Conservation (phyloP, 2,329 filamentous ascomycete species). For the Penicillium sp. region DNA sequence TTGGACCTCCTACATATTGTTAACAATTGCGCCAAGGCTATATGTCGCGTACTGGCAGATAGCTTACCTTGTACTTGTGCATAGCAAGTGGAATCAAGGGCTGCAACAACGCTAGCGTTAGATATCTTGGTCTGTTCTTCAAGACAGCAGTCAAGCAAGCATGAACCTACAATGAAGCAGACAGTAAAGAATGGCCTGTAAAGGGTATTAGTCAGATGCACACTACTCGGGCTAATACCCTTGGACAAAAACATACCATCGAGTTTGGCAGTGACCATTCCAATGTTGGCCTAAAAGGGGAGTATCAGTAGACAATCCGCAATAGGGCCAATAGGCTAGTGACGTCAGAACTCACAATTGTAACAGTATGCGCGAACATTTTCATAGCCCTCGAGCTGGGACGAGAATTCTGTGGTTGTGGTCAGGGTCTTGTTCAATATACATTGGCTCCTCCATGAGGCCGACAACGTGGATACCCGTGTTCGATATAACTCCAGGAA, state of each 20-base stretch:
- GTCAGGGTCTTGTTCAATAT: constrained; percentile 15
- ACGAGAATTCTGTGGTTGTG: constrained; percentile 42
- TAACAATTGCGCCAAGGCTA: not conserved
- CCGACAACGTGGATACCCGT: constrained; percentile 3
- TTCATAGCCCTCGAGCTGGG: constrained; percentile 47
- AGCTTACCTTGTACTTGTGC: constrained; percentile 42
- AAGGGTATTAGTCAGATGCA: constrained; percentile 8
- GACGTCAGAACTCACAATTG: constrained; percentile 39
- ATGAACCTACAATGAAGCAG: constrained; percentile 42
- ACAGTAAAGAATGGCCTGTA: constrained; percentile 47
- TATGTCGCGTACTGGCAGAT: not conserved
- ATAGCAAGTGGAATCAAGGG: constrained; percentile 40
- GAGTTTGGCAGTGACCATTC: constrained; percentile 45
- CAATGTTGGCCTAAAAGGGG: constrained; percentile 40
- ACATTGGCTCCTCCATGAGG: constrained; percentile 5
- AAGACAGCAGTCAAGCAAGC: not conserved
- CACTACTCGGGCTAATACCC: not conserved
- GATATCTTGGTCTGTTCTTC: constrained; percentile 1
- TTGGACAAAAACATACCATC: constrained; percentile 36
- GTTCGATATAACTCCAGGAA: constrained; percentile 4
- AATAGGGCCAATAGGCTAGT: not conserved
- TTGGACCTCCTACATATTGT: constrained; percentile 34
- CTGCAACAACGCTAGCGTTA: constrained; percentile 23
- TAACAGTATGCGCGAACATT: constrained; percentile 48
- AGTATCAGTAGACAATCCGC: not conserved